Conservation (phyloP, 192 early-diverging fungal species). For the Dissophora ornata region DNA sequence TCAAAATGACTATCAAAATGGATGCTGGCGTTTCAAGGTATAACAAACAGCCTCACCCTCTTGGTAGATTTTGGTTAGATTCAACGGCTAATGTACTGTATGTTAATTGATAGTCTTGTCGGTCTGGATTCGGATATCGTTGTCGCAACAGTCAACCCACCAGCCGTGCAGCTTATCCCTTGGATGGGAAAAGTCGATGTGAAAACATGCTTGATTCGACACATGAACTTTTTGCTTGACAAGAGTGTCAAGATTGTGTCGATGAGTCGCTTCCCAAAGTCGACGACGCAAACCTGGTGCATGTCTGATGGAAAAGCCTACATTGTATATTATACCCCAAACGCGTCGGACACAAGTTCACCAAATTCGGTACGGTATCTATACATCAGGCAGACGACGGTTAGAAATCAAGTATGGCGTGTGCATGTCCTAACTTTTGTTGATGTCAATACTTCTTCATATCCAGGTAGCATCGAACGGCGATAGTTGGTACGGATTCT, state of each 20-base stretch:
- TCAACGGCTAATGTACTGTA: background rate
- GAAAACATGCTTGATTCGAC: slow-evolving; percentile 63
- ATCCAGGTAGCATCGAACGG: slow-evolving; percentile 42
- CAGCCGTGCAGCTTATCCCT: slow-evolving; percentile 79
- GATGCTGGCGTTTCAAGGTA: slow-evolving; percentile 80
- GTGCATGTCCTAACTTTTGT: too few species aligned
- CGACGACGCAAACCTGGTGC: slow-evolving; percentile 50
- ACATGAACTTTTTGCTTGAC: slow-evolving; percentile 61
- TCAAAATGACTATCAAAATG: slow-evolving; percentile 81
- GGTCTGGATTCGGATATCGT: slow-evolving; percentile 74
- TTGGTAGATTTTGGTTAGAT: too few species aligned
- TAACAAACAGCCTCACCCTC: too few species aligned
- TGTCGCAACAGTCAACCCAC: slow-evolving; percentile 71
- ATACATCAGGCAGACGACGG: too few species aligned
- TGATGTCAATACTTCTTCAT: too few species aligned
- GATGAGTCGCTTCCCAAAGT: slow-evolving; percentile 48
- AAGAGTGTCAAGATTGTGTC: slow-evolving; percentile 40
- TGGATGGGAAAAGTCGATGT: slow-evolving; percentile 76
- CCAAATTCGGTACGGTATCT: slow-evolving; percentile 17
- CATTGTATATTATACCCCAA: slow-evolving; percentile 61
- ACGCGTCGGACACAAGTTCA: slow-evolving; percentile 33
- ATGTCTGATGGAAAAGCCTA: slow-evolving; percentile 73
- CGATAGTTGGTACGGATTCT: slow-evolving; percentile 63
- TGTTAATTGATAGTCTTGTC: slow-evolving; percentile 62
- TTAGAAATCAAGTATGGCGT: too few species aligned